These are phyloP conservation scores for Hordeum marinum DNA, from an alignment of 176 grass and related monocot genomes.

Conservation along the genomic window DNA sequence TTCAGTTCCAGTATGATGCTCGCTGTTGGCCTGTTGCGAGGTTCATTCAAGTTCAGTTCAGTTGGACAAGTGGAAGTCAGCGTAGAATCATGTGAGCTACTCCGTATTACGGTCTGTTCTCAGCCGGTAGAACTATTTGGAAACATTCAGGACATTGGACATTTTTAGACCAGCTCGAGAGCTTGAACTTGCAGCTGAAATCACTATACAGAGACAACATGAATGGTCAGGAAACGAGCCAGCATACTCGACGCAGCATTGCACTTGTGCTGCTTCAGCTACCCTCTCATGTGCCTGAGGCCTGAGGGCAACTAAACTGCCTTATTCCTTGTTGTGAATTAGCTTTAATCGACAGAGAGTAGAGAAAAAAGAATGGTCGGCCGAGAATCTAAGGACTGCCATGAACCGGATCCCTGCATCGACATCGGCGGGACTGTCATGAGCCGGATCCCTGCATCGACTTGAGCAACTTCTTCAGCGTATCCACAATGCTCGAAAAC, in stretches of 20 bases:
- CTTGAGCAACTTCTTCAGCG: constrained; percentile 71
- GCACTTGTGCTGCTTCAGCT: constrained; percentile 21
- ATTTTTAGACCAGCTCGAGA: neutral
- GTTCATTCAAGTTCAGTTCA: neutral
- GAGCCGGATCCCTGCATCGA: constrained; percentile 32
- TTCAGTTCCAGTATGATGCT: neutral
- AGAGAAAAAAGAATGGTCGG: neutral
- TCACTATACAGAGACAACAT: too few species aligned
- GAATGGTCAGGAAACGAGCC: neutral
- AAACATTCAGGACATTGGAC: neutral
- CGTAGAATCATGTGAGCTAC: neutral
- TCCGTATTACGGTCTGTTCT: neutral
- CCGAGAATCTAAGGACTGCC: neutral
- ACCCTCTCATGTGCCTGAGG: neutral
- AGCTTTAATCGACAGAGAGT: neutral
- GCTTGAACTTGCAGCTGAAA: too few species aligned
- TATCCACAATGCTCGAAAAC: constrained; percentile 84
- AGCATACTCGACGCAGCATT: constrained; percentile 11
- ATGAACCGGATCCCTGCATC: constrained; percentile 35
- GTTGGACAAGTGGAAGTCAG: neutral
- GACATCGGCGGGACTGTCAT: constrained; percentile 38
- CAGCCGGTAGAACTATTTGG: neutral
- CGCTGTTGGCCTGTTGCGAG: neutral
- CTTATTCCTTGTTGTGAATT: constrained; percentile 14
- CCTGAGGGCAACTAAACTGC: neutral